Conservation (phyloP, 805 yeast genomes). For the Peterozyma xylosa region DNA sequence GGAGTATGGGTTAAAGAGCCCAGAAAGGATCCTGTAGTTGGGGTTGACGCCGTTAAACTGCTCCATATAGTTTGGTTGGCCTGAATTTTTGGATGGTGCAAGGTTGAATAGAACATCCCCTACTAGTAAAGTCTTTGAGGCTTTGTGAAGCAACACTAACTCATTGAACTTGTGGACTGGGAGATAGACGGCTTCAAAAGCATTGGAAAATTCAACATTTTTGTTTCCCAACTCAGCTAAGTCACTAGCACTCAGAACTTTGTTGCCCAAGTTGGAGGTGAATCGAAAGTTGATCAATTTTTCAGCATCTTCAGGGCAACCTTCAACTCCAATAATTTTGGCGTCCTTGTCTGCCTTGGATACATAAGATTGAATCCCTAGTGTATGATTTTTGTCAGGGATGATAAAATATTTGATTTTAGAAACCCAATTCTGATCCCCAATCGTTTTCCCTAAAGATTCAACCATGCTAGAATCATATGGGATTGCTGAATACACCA, state of each 20-base stretch:
- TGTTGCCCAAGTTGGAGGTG: slow-evolving; percentile 26
- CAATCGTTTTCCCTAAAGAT: slow-evolving; percentile 27
- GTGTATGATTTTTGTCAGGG: slow-evolving; percentile 59
- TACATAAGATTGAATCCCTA: slow-evolving; percentile 51
- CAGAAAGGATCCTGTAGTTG: slow-evolving; percentile 32
- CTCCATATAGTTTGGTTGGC: slow-evolving; percentile 27
- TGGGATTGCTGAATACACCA: slow-evolving; percentile 55
- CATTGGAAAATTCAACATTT: slow-evolving; percentile 22
- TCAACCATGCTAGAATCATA: slow-evolving; percentile 36
- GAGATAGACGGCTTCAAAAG: slow-evolving; percentile 47
- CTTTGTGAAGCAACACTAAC: slow-evolving; percentile 39
- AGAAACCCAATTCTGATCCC: slow-evolving; percentile 22
- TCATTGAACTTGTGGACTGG: slow-evolving; percentile 56
- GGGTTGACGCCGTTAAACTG: slow-evolving; percentile 35
- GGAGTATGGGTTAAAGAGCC: slow-evolving; percentile 33
- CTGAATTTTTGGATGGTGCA: slow-evolving; percentile 11
- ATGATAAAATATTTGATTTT: slow-evolving; percentile 44
- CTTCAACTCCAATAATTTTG: slow-evolving; percentile 48
- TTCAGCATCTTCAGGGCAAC: slow-evolving; percentile 25
- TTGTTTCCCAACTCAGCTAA: slow-evolving; percentile 25
- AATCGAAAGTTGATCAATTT: slow-evolving; percentile 32
- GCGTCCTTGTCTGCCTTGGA: slow-evolving; percentile 35
- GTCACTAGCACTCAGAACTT: slow-evolving; percentile 19
- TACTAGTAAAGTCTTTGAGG: slow-evolving; percentile 40
- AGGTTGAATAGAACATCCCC: slow-evolving; percentile 58